Base-by-base conservation (phyloP, 495 filamentous ascomycete genomes). In the Aspergillus avenaceus region DNA sequence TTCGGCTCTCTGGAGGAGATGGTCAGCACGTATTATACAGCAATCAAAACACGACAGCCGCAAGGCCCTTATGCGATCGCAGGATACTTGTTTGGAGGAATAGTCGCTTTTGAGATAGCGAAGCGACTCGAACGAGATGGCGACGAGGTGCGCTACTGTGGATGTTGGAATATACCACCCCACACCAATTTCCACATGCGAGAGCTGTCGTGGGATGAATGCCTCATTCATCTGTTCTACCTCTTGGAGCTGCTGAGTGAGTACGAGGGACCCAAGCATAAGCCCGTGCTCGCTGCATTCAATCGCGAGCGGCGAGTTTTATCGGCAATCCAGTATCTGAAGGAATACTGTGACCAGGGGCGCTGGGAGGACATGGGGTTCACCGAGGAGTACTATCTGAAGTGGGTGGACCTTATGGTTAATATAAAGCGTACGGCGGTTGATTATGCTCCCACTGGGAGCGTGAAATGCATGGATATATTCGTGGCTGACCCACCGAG, bases 51-150 rank as follows among this genome's bases (percentile, higher is more conserved):
- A 14, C 45, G 48, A 4, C 79, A 84, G 55, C 79, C 79, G 0
- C 14, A 58, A 0, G 81, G 82, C 3, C 80, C 81, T 0, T 84
- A 85, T 52, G 72, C 75, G 4, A 47, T 85, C 2, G 75, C 75
- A 0, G 81, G 82, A 3, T 85, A 82, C 57, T 75, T 64, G 0
- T 79, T 70, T 49, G 82, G 81, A 8, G 50, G 53, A 0, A 77
- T 81, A 63, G 38, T 82, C 7, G 75, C 79, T 2, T 85, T 82
- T 27, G 82, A 84, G 50, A 53, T 76, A 3, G 58, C 66, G 19
- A 83, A 82, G 55, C 11, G 53, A 2, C 67, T 84, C 5, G 65
- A 78, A 16, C 42, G 16, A 0, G 41, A 59, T 14, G 61, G 64
- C 1, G 63, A 68, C 14, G 44, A 50, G 19, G 63, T 69, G 13